A percentile compares a stretch with the other conserved stretches of the same genome.
phyloP scores from a whole-genome alignment of 176 grass and related monocot species.

The Musa acuminata region DNA sequence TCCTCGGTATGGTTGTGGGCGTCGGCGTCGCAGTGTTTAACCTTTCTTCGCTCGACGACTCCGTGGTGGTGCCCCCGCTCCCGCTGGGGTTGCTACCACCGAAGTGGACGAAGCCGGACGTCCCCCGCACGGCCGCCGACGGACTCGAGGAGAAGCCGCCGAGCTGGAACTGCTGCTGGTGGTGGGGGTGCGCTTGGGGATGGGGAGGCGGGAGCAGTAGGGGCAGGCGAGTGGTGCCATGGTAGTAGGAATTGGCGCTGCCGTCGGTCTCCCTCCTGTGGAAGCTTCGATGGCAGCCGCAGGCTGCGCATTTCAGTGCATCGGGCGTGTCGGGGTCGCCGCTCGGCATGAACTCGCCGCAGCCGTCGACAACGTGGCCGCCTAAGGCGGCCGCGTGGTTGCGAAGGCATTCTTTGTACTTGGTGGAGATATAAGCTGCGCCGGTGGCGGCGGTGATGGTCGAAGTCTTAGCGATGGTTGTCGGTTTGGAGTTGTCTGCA shows the following conservation, averaged over 20 bases:
- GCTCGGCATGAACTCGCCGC: constrained; percentile 81
- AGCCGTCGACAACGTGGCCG: constrained; percentile 69
- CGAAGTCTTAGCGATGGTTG: neutral
- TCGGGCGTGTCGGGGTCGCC: constrained; percentile 46
- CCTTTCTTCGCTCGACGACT: constrained; percentile 19
- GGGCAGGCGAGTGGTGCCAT: neutral
- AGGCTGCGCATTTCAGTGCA: constrained; percentile 69
- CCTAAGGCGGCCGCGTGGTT: constrained; percentile 83
- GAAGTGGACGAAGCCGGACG: neutral
- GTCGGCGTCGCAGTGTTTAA: neutral
- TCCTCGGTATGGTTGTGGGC: neutral
- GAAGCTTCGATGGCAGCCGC: constrained; percentile 90
- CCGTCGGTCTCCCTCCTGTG: constrained; percentile 61
- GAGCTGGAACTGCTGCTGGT: constrained; percentile 4
- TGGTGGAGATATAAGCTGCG: neutral
- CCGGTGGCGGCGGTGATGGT: neutral
- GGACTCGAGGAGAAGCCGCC: neutral
- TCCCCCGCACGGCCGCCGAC: neutral
- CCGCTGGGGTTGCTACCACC: constrained; percentile 18
- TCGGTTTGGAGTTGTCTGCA: neutral
- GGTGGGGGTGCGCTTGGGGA: neutral
- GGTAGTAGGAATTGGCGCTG: neutral
- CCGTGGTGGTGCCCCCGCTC: constrained; percentile 18
- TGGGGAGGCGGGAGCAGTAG: constrained; percentile 7
- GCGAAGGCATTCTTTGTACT: constrained; percentile 80